Conservation (phyloP, 2,329 filamentous ascomycete species). For the Rutstroemia sydowiana region DNA sequence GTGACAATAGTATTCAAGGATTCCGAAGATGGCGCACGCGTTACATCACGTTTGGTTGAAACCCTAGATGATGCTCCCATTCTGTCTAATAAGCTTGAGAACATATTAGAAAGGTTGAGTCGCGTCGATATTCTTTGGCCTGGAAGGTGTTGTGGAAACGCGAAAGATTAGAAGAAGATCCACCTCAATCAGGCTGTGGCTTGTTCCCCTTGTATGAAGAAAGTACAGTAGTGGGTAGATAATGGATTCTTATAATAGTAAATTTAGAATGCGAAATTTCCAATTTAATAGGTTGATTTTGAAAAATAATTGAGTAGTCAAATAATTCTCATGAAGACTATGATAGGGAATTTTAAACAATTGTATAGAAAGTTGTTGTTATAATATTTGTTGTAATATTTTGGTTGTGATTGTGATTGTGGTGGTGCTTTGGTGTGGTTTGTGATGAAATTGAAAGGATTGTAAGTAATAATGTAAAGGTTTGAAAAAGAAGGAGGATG, state of each 20-base stretch:
- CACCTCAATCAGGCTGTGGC: conserved; percentile 8
- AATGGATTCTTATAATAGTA: too few relatives aligned
- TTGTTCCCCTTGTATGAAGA: conserved; percentile 2
- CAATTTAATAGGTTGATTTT: too few relatives aligned
- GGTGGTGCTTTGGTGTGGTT: not conserved
- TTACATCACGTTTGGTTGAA: conserved; percentile 12
- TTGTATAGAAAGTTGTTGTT: not conserved
- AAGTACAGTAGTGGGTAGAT: too few relatives aligned
- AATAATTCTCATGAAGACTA: not conserved
- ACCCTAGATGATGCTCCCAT: conserved; percentile 17
- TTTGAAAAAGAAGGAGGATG: conserved; percentile 1
- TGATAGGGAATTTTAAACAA: not conserved
- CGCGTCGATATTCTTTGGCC: conserved; percentile 9
- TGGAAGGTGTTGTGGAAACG: conserved; percentile 8
- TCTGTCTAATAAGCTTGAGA: conserved; percentile 18
- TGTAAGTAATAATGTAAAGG: not conserved
- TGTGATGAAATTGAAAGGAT: not conserved
- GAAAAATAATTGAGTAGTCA: too few relatives aligned
- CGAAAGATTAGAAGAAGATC: conserved; percentile 6
- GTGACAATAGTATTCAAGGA: conserved; percentile 25
- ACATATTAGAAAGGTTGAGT: conserved; percentile 14
- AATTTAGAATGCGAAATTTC: too few relatives aligned
- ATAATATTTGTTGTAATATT: too few relatives aligned
- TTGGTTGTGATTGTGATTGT: too few relatives aligned
- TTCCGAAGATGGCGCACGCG: conserved; percentile 24